Conservation (phyloP, 2,329 filamentous ascomycete species). For the Trichoderma sp. region DNA sequence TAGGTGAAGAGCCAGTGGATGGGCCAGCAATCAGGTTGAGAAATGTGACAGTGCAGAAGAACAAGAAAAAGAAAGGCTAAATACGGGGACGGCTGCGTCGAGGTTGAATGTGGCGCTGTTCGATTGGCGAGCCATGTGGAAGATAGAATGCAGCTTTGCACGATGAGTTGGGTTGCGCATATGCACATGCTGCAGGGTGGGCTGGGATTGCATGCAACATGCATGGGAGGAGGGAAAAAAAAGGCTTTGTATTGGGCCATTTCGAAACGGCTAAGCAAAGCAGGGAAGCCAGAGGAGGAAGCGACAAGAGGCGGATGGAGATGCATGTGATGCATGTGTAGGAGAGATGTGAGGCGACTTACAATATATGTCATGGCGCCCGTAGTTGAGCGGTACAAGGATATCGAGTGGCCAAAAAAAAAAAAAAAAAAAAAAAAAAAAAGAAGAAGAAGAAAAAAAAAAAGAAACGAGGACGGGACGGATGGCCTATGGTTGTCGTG, state of each 20-base stretch:
- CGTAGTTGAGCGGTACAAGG: constrained; percentile 30
- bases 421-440: not conserved
- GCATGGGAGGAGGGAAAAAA: constrained; percentile 18
- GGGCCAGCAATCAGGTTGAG: not conserved
- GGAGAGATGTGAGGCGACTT: constrained; percentile 32
- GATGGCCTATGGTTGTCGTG: not conserved
- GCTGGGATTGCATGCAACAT: constrained; percentile 21
- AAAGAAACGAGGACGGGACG: not conserved
- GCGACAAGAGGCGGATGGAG: constrained; percentile 11
- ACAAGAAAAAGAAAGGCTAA: not conserved
- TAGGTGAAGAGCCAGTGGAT: not conserved
- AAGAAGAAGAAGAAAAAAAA: not conserved
- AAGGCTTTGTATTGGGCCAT: not conserved
- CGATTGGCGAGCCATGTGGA: constrained; percentile 1
- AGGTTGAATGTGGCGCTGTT: not conserved
- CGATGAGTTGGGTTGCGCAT: constrained; percentile 7
- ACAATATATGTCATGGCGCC: constrained; percentile 47
- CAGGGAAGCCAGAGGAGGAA: constrained; percentile 21
- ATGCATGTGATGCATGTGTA: constrained; percentile 25
- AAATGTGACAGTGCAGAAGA: not conserved
- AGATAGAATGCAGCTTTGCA: constrained; percentile 1
- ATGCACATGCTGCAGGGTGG: constrained; percentile 12
- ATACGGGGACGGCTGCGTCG: constrained; percentile 6
- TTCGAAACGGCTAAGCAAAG: not conserved
- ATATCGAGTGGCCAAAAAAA: constrained; percentile 24